Evolutionary conservation across 106 monocot species (phyloP), one percentile per base, ranked within the genome.

Genomic region (Dioscorea alata): DNA sequence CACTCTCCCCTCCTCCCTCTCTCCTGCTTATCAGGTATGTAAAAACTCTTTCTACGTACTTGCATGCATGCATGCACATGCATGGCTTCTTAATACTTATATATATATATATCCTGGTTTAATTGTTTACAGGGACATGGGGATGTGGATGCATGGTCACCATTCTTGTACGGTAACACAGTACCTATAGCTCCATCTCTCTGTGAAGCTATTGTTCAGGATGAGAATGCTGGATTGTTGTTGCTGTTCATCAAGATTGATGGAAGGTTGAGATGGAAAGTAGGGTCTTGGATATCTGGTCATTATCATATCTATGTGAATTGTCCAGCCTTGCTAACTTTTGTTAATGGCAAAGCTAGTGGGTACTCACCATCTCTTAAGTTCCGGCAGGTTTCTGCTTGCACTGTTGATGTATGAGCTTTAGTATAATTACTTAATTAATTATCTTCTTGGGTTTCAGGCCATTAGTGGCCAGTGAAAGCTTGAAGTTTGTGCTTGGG

Each of bases 111-210:
- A 42, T 42, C 6, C 28, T 28, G 1, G 42, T 42, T 42, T 2
- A 10, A 2, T 3, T 42, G 5, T 8, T 3, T 6, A 42, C 90
- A 90, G 73, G 81, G 75, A 33, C 75, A 65, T 64, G 59, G 78
- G 14, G 85, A 81, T 56, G 75, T 81, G 65, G 28, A 59, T 48
- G 50, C 75, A 16, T 86, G 85, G 85, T 86, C 85, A 15, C 85
- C 85, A 33, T 78, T 63, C 48, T 64, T 86, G 15, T 28, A 1
- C 62, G 81, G 85, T 6, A 16, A 13, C 22, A 20, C 13, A 22
- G 48, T 86, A 48, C 85, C 85, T 10, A 67, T 86, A 14, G 85
- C 81, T 23, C 85, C 85, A 13, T 86, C 24, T 65, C 48, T 86
- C 24, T 33, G 53, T 12, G 23, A 18, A 23, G 0, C 56, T 13